Percentiles rank a stretch among this genome's conserved stretches.
phyloP scores from a whole-genome alignment of 139 green algal genomes.

The Pseudopediastrum boryanum region DNA sequence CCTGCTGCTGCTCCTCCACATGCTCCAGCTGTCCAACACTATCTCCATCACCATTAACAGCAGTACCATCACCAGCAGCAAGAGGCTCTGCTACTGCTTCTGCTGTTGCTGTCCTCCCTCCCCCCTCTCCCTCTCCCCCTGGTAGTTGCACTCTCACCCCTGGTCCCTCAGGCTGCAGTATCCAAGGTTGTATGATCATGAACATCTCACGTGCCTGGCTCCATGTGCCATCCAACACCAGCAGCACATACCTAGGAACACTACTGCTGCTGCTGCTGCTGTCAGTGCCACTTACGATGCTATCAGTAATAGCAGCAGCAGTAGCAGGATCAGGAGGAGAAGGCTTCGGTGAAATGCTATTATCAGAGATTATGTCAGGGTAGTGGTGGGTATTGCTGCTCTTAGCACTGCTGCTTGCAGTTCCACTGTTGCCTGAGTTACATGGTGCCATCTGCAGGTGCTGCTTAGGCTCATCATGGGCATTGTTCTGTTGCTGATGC shows the following conservation, averaged over 20 bases:
- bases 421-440: background rate
- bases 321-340: too few species aligned
- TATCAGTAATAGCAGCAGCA: too few species aligned
- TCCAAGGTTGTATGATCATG: background rate
- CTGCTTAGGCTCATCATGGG: background rate
- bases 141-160: background rate
- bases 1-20: background rate
- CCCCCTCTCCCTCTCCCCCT: background rate
- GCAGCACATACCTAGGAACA: slow-evolving; percentile 34
- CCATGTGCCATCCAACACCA: slow-evolving; percentile 61
- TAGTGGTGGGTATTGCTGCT: background rate
- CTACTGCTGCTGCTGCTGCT: background rate
- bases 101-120: background rate
- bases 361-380: too few species aligned
- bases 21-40: background rate
- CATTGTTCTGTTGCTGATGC: background rate
- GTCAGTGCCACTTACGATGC: background rate
- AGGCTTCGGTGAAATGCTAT: too few species aligned
- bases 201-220: slow-evolving; percentile 57
- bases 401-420: background rate
- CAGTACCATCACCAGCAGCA: too few species aligned
- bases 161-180: background rate
- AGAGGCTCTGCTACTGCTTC: background rate
- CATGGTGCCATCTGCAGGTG: background rate
- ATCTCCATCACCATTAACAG: too few species aligned